phyloP scores from a whole-genome alignment of 2,329 filamentous ascomycete species.

The Ophiosphaerella korrae region DNA sequence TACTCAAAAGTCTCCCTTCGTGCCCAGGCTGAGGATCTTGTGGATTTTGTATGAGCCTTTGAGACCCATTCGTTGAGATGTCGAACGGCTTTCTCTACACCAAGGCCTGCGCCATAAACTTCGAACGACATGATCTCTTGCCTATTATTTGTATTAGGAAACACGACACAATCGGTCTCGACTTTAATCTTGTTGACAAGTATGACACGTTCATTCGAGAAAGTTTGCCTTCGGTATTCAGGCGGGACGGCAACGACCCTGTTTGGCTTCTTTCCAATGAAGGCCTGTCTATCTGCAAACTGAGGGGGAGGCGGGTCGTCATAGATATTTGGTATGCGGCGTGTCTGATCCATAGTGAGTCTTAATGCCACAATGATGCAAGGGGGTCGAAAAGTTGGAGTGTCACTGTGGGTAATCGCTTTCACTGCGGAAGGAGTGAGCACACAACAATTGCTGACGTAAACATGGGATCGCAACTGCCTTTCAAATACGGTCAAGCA shows the following conservation, averaged over 20 bases:
- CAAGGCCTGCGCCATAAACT: conserved; percentile 24
- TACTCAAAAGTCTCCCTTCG: conserved; percentile 30
- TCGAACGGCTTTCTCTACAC: conserved; percentile 23
- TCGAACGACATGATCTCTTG: conserved; percentile 27
- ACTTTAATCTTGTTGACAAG: conserved; percentile 20
- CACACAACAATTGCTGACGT: too few relatives aligned
- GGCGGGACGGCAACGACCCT: conserved; percentile 23
- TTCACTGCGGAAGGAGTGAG: too few relatives aligned
- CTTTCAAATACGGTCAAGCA: too few relatives aligned
- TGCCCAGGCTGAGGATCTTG: conserved; percentile 32
- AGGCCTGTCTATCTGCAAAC: background rate
- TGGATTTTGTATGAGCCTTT: conserved; percentile 21
- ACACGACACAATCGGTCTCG: conserved; percentile 25
- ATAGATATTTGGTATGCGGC: background rate
- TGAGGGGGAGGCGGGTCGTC: background rate
- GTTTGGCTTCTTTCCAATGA: conserved; percentile 21
- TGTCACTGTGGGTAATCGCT: too few relatives aligned
- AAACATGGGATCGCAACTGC: too few relatives aligned
- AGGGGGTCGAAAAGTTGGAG: background rate
- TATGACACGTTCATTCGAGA: conserved; percentile 15
- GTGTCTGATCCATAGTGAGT: background rate
- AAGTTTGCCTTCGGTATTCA: conserved; percentile 22
- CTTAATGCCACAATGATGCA: background rate
- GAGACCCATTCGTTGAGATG: conserved; percentile 38
- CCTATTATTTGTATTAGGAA: conserved; percentile 12